Conservation (phyloP, 768 basidiomycete species). For the Phanerodontia chrysosporium region DNA sequence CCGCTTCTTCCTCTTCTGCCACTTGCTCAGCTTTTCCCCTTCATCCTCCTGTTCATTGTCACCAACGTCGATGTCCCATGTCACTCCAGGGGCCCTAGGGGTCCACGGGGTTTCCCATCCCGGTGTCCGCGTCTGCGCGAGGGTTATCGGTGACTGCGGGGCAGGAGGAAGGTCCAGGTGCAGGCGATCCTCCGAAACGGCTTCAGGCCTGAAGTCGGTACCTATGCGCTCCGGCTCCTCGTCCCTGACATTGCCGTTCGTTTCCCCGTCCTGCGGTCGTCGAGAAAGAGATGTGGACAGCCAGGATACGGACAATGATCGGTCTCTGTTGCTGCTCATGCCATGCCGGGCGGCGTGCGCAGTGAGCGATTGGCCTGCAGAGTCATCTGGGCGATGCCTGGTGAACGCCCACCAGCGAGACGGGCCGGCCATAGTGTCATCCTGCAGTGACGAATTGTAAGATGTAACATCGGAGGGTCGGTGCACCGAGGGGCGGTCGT, state of each 20-base stretch:
- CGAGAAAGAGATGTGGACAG: slow-evolving; percentile 35
- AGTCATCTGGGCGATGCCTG: slow-evolving; percentile 41
- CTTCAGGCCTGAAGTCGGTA: neutral
- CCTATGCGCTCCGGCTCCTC: slow-evolving; percentile 1
- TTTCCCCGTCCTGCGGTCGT: slow-evolving; percentile 27
- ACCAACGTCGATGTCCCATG: slow-evolving; percentile 8
- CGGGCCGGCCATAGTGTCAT: slow-evolving; percentile 26
- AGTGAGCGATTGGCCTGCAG: slow-evolving; percentile 16
- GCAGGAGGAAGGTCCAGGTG: slow-evolving; percentile 31
- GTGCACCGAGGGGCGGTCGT: slow-evolving; percentile 36
- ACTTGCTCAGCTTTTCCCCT: slow-evolving; percentile 21
- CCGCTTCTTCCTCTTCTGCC: slow-evolving; percentile 39
- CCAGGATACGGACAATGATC: slow-evolving; percentile 48
- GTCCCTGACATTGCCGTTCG: slow-evolving; percentile 9
- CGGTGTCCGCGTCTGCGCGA: slow-evolving; percentile 53
- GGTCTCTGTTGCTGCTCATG: slow-evolving; percentile 11
- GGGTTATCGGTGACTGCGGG: slow-evolving; percentile 38
- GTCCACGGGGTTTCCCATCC: slow-evolving; percentile 71
- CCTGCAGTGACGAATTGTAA: slow-evolving; percentile 35
- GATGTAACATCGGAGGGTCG: slow-evolving; percentile 53
- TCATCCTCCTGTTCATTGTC: slow-evolving; percentile 14
- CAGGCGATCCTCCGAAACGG: slow-evolving; percentile 10
- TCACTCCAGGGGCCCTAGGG: slow-evolving; percentile 24
- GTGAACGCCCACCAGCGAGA: slow-evolving; percentile 75
- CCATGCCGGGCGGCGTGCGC: slow-evolving; percentile 8